Evolutionary conservation across 371 early-diverging fungal genomes (phyloP).

Genomic region (Actinomucor elegans): DNA sequence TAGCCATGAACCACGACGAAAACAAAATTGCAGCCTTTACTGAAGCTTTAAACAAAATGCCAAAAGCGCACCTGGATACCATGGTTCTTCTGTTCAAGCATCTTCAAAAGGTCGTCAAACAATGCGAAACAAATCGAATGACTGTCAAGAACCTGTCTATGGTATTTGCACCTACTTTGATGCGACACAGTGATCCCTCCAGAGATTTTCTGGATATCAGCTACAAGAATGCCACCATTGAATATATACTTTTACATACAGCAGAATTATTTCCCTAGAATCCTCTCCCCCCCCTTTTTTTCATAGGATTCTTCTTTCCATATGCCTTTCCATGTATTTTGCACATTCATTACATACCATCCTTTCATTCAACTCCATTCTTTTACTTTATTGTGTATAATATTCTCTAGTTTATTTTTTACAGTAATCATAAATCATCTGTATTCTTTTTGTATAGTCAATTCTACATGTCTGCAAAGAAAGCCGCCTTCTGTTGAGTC

Average conservation of each 20-base stretch:
- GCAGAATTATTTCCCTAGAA: conserved; percentile 7
- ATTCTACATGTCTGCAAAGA: conserved; percentile 32
- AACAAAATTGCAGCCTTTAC: conserved; percentile 19
- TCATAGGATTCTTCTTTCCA: neutral
- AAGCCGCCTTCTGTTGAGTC: conserved; percentile 8
- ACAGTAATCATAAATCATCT: too few relatives aligned
- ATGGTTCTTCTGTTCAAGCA: conserved; percentile 31
- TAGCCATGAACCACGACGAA: conserved; percentile 17
- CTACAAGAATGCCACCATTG: conserved; percentile 74
- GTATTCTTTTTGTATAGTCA: neutral
- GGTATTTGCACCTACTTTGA: conserved; percentile 90
- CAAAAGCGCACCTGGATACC: conserved; percentile 43
- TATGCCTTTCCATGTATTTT: neutral
- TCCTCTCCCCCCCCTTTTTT: neutral
- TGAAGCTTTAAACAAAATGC: conserved; percentile 22
- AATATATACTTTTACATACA: conserved; percentile 22
- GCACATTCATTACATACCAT: neutral
- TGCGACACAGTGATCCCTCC: conserved; percentile 68
- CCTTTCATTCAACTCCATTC: neutral
- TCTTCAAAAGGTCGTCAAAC: conserved; percentile 49
- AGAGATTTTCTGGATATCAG: conserved; percentile 81
- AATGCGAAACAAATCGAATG: conserved; percentile 75
- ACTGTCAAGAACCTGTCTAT: conserved; percentile 84
- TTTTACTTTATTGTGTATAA: neutral
- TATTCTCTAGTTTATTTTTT: neutral